Conservation (phyloP, 2,329 filamentous ascomycete genomes). For the Monosporascus sp. region DNA sequence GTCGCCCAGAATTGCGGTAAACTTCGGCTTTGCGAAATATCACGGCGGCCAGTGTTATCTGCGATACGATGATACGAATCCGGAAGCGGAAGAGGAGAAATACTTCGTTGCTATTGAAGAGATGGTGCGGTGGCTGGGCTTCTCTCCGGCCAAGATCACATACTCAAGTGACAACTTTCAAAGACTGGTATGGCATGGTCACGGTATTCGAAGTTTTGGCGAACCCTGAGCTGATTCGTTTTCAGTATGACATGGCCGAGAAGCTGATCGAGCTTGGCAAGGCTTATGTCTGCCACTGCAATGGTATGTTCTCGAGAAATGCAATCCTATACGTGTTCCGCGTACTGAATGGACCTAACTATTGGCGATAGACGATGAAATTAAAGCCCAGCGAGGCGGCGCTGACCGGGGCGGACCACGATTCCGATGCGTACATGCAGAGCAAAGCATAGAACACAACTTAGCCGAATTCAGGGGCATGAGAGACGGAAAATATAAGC, state of each 20-base stretch:
- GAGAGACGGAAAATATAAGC: slow-evolving; percentile 85
- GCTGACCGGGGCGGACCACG: slow-evolving; percentile 62
- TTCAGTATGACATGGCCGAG: slow-evolving; percentile 76
- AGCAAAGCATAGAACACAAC: slow-evolving; percentile 69
- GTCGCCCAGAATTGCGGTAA: slow-evolving; percentile 63
- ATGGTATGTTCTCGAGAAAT: slow-evolving; percentile 32
- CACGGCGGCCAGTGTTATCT: slow-evolving; percentile 74
- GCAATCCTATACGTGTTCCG: too few species aligned
- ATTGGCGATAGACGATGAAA: slow-evolving; percentile 55
- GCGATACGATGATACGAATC: slow-evolving; percentile 93
- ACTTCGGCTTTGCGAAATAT: slow-evolving; percentile 87
- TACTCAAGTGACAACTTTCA: slow-evolving; percentile 90
- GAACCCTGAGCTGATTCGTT: background rate
- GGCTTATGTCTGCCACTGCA: slow-evolving; percentile 85
- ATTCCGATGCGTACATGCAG: slow-evolving; percentile 75
- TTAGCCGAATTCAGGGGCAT: slow-evolving; percentile 81
- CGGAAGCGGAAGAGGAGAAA: slow-evolving; percentile 83
- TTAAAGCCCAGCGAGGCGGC: slow-evolving; percentile 82
- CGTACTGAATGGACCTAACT: background rate
- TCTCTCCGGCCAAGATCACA: slow-evolving; percentile 72
- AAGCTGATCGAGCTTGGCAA: slow-evolving; percentile 67
- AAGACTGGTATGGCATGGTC: slow-evolving; percentile 40
- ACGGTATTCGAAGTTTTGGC: background rate
- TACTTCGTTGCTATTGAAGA: slow-evolving; percentile 89
- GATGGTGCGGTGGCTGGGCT: slow-evolving; percentile 79